Percentiles rank a stretch among this genome's conserved stretches.
Evolutionary conservation across 1,284 basidiomycete genomes (phyloP).

Genomic region (Microbotryum violaceum): DNA sequence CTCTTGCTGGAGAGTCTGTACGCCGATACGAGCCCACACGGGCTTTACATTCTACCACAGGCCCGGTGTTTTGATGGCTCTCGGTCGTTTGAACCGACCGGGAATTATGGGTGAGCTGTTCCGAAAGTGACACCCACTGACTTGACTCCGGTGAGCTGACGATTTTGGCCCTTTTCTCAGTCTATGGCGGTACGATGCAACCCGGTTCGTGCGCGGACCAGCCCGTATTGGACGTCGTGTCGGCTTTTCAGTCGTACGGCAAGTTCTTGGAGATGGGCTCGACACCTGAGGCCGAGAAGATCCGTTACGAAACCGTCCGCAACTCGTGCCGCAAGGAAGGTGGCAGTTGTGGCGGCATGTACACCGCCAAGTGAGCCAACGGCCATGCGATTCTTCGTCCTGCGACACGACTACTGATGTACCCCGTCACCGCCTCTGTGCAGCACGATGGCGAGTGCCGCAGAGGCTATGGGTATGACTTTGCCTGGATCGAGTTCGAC

Average conservation of each 20-base stretch:
- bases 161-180: slow-evolving; percentile 50
- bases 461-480: slow-evolving; percentile 87
- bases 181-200: slow-evolving; percentile 91
- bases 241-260: slow-evolving; percentile 91
- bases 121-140: background rate
- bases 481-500: slow-evolving; percentile 80
- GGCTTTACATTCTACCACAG: slow-evolving; percentile 38
- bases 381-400: slow-evolving; percentile 39
- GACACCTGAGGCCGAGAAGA: slow-evolving; percentile 66
- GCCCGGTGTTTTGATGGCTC: slow-evolving; percentile 82
- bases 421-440: background rate
- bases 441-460: slow-evolving; percentile 48
- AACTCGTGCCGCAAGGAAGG: slow-evolving; percentile 91
- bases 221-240: slow-evolving; percentile 81
- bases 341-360: slow-evolving; percentile 62
- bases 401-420: background rate
- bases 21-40: slow-evolving; percentile 4
- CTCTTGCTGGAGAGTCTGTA: too few relatives aligned
- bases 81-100: slow-evolving; percentile 87
- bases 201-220: slow-evolving; percentile 76
- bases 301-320: slow-evolving; percentile 62
- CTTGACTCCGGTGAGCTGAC: slow-evolving; percentile 19
- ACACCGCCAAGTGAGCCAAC: slow-evolving; percentile 36
- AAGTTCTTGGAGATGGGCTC: slow-evolving; percentile 82
- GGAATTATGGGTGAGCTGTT: slow-evolving; percentile 53